Percentiles rank a stretch among this genome's conserved stretches.
Evolutionary conservation across 495 filamentous ascomycete genomes (phyloP).

Genomic region (Penicillium simplicissimum): DNA sequence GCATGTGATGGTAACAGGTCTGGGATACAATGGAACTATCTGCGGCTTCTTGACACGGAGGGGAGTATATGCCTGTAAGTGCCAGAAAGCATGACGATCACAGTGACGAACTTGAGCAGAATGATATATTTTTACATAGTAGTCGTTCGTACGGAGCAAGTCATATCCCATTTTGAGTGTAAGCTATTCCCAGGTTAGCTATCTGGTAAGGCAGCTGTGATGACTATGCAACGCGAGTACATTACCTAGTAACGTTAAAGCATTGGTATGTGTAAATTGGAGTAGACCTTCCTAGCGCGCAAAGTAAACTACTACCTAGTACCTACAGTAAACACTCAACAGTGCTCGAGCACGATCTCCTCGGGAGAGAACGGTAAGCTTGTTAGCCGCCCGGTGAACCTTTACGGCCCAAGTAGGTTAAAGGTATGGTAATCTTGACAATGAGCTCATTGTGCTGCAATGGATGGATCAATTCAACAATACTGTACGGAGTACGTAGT

Average conservation of each 20-base stretch:
- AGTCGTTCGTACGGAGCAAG: conserved; percentile 5
- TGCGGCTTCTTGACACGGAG: not conserved
- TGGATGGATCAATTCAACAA: not conserved
- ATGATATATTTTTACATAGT: not conserved
- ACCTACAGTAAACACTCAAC: not conserved
- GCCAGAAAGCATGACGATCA: not conserved
- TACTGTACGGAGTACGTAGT: not conserved
- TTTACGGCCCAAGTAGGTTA: conserved; percentile 9
- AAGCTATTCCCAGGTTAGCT: not conserved
- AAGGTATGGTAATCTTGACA: not conserved
- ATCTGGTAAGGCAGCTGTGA: not conserved
- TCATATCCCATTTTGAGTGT: not conserved
- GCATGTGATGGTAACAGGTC: not conserved
- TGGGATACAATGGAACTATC: not conserved
- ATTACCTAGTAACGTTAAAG: not conserved
- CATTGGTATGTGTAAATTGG: too few relatives aligned
- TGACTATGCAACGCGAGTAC: not conserved
- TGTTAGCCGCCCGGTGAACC: conserved; percentile 24
- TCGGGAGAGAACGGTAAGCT: conserved; percentile 30
- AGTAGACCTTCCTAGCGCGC: not conserved
- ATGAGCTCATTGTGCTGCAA: conserved; percentile 22
- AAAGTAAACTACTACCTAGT: too few relatives aligned
- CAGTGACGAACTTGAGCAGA: not conserved
- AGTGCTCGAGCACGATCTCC: conserved; percentile 1
- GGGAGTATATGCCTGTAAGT: not conserved